Base-by-base conservation (phyloP, 1,284 basidiomycete species). In the Cutaneotrichosporon dermatis region DNA sequence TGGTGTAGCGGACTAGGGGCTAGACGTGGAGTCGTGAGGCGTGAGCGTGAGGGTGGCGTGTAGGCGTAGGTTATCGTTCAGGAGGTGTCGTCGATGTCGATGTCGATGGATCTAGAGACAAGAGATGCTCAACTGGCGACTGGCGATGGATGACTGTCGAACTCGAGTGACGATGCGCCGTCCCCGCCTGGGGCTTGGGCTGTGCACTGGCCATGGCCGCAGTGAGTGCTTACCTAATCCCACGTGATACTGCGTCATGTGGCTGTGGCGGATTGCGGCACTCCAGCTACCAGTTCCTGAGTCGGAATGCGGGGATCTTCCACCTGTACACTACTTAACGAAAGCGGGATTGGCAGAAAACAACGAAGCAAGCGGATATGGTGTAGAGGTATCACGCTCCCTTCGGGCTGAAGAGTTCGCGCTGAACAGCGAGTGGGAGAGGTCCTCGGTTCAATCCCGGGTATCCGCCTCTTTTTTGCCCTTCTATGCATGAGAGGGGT, bases 381-480 rank as follows among this genome's bases (percentile, higher is more conserved):
- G 49, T 50, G 49, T 37, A 50, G 49, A 37, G 49, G 49, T 50
- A 50, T 50, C 49, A 50, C 36, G 35, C 49, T 37, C 39, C 49
- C 39, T 50, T 50, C 49, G 49, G 49, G 25, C 25, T 25, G 25
- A 25, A 25, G 49, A 45, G 49, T 37, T 35, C 35, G 35, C 16
- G n/a, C 35, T 37, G 49, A 37, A 12, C 49, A 36, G n/a, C 36
- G 12, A 35, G 15, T 50, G 39, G 49, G 39, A 37, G 49, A 50
- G 49, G 36, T 50, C 49, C 16, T 50, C 36, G 49, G 49, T 50
- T 50, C 49, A 50, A 50, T 37, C 49, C 49, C 49, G 25, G 25
- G 25, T 25, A 25, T 25, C 25, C 25, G 25, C 25, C 25, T 25
- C 25, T 25, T 25, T 25, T 25, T 25, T 25, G 25, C 25, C 25